Evolutionary conservation across 495 filamentous ascomycete species (phyloP), one percentile per base, ranked within the genome.

Genomic region (Penicillium mononematosum): DNA sequence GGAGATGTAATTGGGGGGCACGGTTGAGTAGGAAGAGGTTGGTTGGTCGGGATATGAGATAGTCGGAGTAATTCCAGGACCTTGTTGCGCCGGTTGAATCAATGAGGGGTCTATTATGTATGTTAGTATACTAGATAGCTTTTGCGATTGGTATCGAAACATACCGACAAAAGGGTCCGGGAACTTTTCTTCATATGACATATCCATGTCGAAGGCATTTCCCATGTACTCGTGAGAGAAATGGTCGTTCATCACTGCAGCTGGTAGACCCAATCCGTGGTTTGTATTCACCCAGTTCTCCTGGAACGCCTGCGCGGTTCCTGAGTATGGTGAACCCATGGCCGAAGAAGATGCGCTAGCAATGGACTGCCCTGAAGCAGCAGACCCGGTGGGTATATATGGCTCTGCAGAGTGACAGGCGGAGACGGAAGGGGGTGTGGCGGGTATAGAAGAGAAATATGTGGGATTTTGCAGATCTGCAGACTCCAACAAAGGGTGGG

Each of bases 311-410:
- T 87, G 82, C 17, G 83, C 77, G 55, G 81, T 80, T 50, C 81
- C 82, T 0, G 87, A 87, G 57, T 86, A 88, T 19, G 92, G 92
- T 9, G 92, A 96, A 32, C 87, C 89, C 62, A 90, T 87, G 32
- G 85, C 81, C 5, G 92, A 96, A 2, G 92, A 94, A 16, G 89
- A 81, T 12, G 87, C 85, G 64, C 84, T 86, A 25, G 80, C 79
- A 54, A 82, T 77, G 14, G 89, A 92, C 14, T 85, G 82, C 1
- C 81, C 87, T 3, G 90, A 94, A 25, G 88, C 86, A 53, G 87
- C 89, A 16, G 88, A 91, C 46, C 92, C 58, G 69, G 79, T 80
- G 75, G 62, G 80, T 78, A 73, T 75, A 62, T 63, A 80, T 66
- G 57, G 78, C 57, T 78, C 81, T 58, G 67, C 34, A 4, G 67